Percentiles rank a stretch among this genome's conserved stretches.
These are phyloP conservation scores for Erythrophleum ivorense DNA, from an alignment of 331 rosid genomes.

Conservation along the genomic window DNA sequence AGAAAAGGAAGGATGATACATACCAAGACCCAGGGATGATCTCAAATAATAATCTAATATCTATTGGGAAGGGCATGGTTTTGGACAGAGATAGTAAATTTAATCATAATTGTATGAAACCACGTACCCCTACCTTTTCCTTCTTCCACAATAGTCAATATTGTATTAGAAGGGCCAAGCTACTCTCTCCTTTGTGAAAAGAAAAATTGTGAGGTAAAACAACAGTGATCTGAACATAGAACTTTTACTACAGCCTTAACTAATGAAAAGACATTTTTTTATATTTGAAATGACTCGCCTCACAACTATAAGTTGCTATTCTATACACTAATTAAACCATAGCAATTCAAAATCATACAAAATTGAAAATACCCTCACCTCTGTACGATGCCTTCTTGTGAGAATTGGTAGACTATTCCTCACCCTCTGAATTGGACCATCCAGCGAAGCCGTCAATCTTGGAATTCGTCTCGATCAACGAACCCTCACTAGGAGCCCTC, in stretches of 20 bases:
- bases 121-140: slow-evolving; percentile 1
- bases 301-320: background rate
- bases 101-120: background rate
- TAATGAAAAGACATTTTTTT: slow-evolving; percentile 49
- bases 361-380: slow-evolving; percentile 55
- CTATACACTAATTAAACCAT: no score
- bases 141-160: background rate
- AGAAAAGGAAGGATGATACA: background rate
- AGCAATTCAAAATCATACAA: no score
- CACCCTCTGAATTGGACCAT: slow-evolving; percentile 66
- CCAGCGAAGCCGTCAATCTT: slow-evolving; percentile 67
- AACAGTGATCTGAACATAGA: slow-evolving; percentile 50
- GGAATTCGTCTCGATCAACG: slow-evolving; percentile 50
- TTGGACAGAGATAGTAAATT: slow-evolving; percentile 17
- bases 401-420: slow-evolving; percentile 40
- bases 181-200: background rate
- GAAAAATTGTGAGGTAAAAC: slow-evolving; percentile 13
- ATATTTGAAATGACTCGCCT: slow-evolving; percentile 33
- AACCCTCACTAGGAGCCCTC: slow-evolving; percentile 28
- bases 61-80: slow-evolving; percentile 31
- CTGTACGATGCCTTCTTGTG: slow-evolving; percentile 53
- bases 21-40: no score
- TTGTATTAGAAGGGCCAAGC: background rate
- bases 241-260: slow-evolving; percentile 48
- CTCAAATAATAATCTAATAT: background rate